These are phyloP conservation scores for Boletus coffeatus DNA, from an alignment of 1,284 basidiomycete species.

Conservation along the genomic window DNA sequence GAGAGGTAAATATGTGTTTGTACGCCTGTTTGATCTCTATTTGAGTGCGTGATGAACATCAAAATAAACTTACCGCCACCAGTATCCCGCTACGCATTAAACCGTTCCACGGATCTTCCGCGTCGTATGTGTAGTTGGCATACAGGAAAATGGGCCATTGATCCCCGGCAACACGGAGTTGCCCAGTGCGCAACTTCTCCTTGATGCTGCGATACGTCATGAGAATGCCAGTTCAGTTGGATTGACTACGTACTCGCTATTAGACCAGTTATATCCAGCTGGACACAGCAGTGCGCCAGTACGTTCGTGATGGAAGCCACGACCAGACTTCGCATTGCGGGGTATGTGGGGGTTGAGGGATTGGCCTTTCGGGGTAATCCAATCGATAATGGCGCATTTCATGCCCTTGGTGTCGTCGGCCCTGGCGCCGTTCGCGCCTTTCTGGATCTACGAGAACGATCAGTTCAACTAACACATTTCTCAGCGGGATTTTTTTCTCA, in stretches of 20 bases:
- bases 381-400: too few relatives aligned
- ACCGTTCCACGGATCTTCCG: neutral
- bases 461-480: too few relatives aligned
- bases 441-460: too few relatives aligned
- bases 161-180: neutral
- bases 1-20: slow-evolving; percentile 9
- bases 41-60: neutral
- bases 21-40: slow-evolving; percentile 1
- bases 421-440: too few relatives aligned
- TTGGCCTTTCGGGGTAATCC: too few relatives aligned
- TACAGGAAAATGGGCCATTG: neutral
- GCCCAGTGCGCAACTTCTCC: neutral
- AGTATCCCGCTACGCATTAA: neutral
- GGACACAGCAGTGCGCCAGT: too few relatives aligned
- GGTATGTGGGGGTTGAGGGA: too few relatives aligned
- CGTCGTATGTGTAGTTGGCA: neutral
- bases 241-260: too few relatives aligned
- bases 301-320: too few relatives aligned
- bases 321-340: too few relatives aligned
- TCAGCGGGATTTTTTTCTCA: neutral
- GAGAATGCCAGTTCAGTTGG: neutral
- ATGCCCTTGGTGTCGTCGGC: too few relatives aligned
- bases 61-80: neutral
- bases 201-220: neutral
- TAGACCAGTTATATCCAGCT: too few relatives aligned